Conservation (phyloP, 352 stramenopile genomes). For the Globisporangium cylindrosporum region DNA sequence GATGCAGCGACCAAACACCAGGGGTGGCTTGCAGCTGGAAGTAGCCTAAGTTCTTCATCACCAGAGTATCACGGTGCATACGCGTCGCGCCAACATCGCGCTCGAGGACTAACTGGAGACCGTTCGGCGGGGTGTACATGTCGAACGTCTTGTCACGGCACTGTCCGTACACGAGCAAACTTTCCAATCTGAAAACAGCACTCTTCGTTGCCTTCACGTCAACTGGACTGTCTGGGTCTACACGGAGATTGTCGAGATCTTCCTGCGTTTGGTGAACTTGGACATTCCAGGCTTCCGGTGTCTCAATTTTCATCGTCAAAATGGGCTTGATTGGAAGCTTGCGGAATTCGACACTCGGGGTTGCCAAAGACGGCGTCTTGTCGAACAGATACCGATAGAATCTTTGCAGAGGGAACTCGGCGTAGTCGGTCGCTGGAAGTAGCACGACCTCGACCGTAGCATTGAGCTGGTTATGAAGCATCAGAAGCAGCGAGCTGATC, state of each 20-base stretch:
- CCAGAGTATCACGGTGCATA: slow-evolving; percentile 93
- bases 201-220: slow-evolving; percentile 63
- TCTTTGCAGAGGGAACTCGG: slow-evolving; percentile 86
- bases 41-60: slow-evolving; percentile 99
- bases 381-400: slow-evolving; percentile 93
- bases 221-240: slow-evolving; percentile 50
- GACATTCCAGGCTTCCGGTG: slow-evolving; percentile 92
- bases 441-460: slow-evolving; percentile 68
- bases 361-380: slow-evolving; percentile 39
- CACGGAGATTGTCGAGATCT: slow-evolving; percentile 92
- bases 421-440: slow-evolving; percentile 66
- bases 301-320: slow-evolving; percentile 92
- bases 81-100: slow-evolving; percentile 52
- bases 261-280: slow-evolving; percentile 66
- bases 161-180: slow-evolving; percentile 88
- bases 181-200: slow-evolving; percentile 86
- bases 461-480: slow-evolving; percentile 72
- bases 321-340: slow-evolving; percentile 84
- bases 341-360: slow-evolving; percentile 65
- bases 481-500: slow-evolving; percentile 83
- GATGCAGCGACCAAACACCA: slow-evolving; percentile 92
- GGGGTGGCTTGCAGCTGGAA: slow-evolving; percentile 98
- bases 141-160: slow-evolving; percentile 85
- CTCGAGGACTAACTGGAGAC: slow-evolving; percentile 90
- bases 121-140: slow-evolving; percentile 80